Evolutionary conservation across 176 grass and related monocot species (phyloP), one percentile per base, ranked within the genome.

Genomic region (Oryza australiensis): DNA sequence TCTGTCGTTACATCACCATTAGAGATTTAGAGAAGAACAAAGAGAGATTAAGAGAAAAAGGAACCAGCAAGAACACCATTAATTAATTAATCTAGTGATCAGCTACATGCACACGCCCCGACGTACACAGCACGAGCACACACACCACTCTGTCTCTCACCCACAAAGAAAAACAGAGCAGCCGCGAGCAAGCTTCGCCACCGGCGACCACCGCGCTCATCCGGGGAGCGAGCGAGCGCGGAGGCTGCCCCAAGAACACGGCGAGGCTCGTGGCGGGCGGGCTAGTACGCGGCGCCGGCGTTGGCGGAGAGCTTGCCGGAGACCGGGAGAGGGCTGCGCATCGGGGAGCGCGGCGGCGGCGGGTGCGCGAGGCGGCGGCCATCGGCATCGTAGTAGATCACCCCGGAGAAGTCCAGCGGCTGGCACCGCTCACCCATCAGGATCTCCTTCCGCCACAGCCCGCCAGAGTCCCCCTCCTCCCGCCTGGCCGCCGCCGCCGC

Each of bases 331-430:
- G 87, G 93, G 64, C 90, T 95, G 63, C 93, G 85, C 89, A 95
- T 69, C 66, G 93, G 93, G 68, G 93, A 92, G n/a, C 93, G 80
- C 45, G 90, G 93, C 11, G 90, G 63, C 40, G 88, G 84, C 27
- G 88, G 57, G 4, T 78, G 76, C 32, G 81, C 62, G 57, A 99
- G 87, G 73, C 82, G 87, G 7, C 84, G 82, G 0, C 96, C 96
- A 8, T 92, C 77, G 68, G 85, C 83, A 72, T 99, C 96, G 76
- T 99, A 99, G 78, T 91, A 88, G 81, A 99, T 99, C 64, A 85
- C 90, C 0, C 93, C 96, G 60, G 96, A 89, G 93, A 95, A 99
- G 20, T 93, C 71, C 18, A 94, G 86, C 34, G 92, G 95, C 80
- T 86, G 90, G 79, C 95, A 94, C 60, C 89, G 73, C 82, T 91